These are phyloP conservation scores for Quercus dentata DNA, from an alignment of 306 rosid genomes.

Conservation along the genomic window DNA sequence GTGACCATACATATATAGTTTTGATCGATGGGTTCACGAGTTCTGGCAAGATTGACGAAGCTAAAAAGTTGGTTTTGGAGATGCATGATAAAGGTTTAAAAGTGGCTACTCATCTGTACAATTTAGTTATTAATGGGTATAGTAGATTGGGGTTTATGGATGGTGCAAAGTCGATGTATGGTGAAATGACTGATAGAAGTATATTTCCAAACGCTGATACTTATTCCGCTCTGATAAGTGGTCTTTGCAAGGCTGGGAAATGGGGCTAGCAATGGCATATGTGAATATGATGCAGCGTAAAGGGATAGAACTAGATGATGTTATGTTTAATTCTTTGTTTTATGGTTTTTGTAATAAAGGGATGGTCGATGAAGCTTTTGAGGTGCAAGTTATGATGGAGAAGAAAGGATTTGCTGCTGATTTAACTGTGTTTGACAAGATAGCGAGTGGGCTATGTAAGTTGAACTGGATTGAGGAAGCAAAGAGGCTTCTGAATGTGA, in stretches of 20 bases:
- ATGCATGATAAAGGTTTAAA: conserved; percentile 30
- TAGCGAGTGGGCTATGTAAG: conserved; percentile 7
- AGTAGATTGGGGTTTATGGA: conserved; percentile 11
- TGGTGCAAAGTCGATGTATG: conserved; percentile 15
- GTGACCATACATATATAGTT: conserved; percentile 2
- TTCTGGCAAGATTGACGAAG: conserved; percentile 19
- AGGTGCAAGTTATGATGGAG: conserved; percentile 15
- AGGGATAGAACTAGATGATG: conserved; percentile 11
- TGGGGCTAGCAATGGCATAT: conserved; percentile 18
- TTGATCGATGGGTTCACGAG: conserved; percentile 34
- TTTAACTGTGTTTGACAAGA: not conserved
- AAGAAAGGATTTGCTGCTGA: conserved; percentile 9
- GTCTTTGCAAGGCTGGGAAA: conserved; percentile 26
- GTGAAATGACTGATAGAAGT: conserved; percentile 29
- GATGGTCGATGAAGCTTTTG: conserved; percentile 24
- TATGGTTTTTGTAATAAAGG: conserved; percentile 16
- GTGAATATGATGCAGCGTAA: conserved; percentile 19
- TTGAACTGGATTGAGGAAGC: conserved; percentile 19
- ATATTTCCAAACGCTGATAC: conserved; percentile 15
- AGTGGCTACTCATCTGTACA: conserved; percentile 17
- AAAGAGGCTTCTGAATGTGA: conserved; percentile 1
- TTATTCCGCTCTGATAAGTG: conserved; percentile 4
- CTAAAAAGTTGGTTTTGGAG: conserved; percentile 19
- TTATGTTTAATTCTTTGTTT: conserved; percentile 7
- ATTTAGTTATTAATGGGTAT: conserved; percentile 13